Percentiles rank a stretch among this genome's conserved stretches.
Evolutionary conservation across 176 grass and related monocot genomes (phyloP).

Genomic region (Luzula sylvatica): DNA sequence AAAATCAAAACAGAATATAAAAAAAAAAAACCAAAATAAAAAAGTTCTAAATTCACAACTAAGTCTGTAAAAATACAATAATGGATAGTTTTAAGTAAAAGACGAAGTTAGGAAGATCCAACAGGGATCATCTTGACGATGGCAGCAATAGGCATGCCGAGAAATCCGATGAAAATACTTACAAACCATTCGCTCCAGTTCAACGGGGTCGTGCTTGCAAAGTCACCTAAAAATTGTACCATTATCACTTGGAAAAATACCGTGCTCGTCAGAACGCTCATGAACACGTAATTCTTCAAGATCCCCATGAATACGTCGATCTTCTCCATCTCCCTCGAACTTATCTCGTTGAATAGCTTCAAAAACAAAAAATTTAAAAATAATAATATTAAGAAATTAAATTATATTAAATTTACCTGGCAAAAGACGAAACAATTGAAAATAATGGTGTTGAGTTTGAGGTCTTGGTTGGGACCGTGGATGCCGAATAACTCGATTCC

Average conservation of each 20-base stretch:
- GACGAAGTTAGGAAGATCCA: slow-evolving; percentile 13
- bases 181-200: slow-evolving; percentile 40
- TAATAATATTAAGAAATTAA: too few species aligned
- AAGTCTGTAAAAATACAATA: too few species aligned
- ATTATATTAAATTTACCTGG: slow-evolving; percentile 53
- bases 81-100: too few species aligned
- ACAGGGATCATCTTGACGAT: slow-evolving; percentile 52
- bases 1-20: too few species aligned
- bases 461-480: slow-evolving; percentile 30
- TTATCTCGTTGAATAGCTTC: slow-evolving; percentile 89
- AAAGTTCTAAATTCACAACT: too few species aligned
- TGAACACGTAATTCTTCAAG: slow-evolving; percentile 51
- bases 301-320: slow-evolving; percentile 62
- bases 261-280: slow-evolving; percentile 49
- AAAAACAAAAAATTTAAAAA: too few species aligned
- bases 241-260: slow-evolving; percentile 66
- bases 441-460: slow-evolving; percentile 71
- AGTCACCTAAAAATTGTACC: slow-evolving; percentile 80
- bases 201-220: slow-evolving; percentile 59
- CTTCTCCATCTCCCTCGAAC: slow-evolving; percentile 78
- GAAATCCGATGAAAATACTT: slow-evolving; percentile 50
- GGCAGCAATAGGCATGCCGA: slow-evolving; percentile 84
- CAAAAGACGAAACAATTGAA: slow-evolving; percentile 98
- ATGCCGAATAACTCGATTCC: slow-evolving; percentile 58
- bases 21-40: too few species aligned